phyloP scores from a whole-genome alignment of 768 basidiomycete genomes.

The Pholiota molesta region DNA sequence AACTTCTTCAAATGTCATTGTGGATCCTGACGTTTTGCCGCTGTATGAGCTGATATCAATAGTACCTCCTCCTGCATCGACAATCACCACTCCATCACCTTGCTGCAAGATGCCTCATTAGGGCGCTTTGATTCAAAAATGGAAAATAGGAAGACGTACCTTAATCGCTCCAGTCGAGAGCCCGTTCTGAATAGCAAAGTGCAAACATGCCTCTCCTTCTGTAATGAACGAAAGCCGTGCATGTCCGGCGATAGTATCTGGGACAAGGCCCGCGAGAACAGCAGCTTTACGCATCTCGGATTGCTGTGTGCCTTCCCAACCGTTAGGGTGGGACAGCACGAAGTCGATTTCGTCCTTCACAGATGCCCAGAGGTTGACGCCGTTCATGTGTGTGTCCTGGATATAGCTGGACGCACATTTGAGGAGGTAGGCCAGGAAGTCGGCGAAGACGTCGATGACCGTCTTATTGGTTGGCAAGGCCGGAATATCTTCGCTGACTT shows the following conservation, averaged over 20 bases:
- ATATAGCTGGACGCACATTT: conserved; percentile 45
- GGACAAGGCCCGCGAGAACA: conserved; percentile 41
- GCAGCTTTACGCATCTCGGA: conserved; percentile 46
- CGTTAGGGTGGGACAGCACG: conserved; percentile 45
- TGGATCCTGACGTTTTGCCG: conserved; percentile 27
- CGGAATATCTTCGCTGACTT: conserved; percentile 38
- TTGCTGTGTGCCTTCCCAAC: conserved; percentile 51
- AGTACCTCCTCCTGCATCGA: conserved; percentile 65
- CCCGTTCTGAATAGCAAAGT: conserved; percentile 46
- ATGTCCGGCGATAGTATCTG: conserved; percentile 36
- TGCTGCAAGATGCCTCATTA: conserved; percentile 27
- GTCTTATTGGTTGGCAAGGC: conserved; percentile 44
- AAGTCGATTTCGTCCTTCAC: conserved; percentile 42
- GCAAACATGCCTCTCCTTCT: conserved; percentile 57
- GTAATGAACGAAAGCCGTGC: conserved; percentile 46
- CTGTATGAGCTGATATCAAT: conserved; percentile 61
- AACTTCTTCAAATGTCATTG: conserved; percentile 47
- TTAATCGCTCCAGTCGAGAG: conserved; percentile 30
- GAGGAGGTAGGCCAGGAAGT: conserved; percentile 52
- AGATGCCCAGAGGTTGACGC: conserved; percentile 42
- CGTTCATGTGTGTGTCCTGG: conserved; percentile 46
- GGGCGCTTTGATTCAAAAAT: background rate
- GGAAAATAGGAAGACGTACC: conserved; percentile 11
- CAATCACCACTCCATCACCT: conserved; percentile 50
- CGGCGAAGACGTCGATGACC: conserved; percentile 46